Evolutionary conservation across 352 stramenopile species (phyloP).

Genomic region (Globisporangium barbulae): DNA sequence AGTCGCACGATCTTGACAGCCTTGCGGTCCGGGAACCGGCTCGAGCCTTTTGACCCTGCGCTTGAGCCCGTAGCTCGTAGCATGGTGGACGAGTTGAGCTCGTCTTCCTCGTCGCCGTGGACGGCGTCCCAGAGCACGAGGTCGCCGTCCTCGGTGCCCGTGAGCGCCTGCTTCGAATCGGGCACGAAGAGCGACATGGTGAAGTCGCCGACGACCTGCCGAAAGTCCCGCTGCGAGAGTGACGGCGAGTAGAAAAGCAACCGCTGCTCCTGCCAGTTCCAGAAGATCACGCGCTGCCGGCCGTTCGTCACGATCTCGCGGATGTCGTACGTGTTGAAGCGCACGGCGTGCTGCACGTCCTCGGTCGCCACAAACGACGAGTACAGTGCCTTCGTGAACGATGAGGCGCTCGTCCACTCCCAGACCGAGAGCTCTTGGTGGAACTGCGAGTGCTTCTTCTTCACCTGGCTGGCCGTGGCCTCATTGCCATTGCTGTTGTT

Average conservation of each 20-base stretch:
- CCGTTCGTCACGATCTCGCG: constrained; percentile 89
- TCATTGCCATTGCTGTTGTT: constrained; percentile 12
- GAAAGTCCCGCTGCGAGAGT: constrained; percentile 81
- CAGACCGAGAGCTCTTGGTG: constrained; percentile 85
- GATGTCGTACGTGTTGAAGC: constrained; percentile 90
- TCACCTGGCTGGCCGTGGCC: constrained; percentile 2
- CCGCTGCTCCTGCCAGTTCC: constrained; percentile 80
- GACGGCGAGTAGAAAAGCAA: constrained; percentile 84
- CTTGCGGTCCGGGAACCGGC: constrained; percentile 57
- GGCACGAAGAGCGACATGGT: constrained; percentile 87
- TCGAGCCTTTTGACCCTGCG: background rate
- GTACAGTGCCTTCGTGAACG: constrained; percentile 33
- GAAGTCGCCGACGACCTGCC: constrained; percentile 79
- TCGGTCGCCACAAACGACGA: constrained; percentile 72
- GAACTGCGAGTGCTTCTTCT: constrained; percentile 30
- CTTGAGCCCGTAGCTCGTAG: background rate
- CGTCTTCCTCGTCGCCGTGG: constrained; percentile 23
- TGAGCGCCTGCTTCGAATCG: constrained; percentile 80
- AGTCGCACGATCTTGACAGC: constrained; percentile 85
- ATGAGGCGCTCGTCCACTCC: constrained; percentile 73
- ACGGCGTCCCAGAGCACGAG: constrained; percentile 87
- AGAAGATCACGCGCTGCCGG: constrained; percentile 85
- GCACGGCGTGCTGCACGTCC: constrained; percentile 73
- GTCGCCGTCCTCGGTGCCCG: constrained; percentile 82
- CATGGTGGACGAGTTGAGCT: constrained; percentile 17